Evolutionary conservation across 2,329 filamentous ascomycete species (phyloP).

Genomic region (Neopestalotiopsis sp.): DNA sequence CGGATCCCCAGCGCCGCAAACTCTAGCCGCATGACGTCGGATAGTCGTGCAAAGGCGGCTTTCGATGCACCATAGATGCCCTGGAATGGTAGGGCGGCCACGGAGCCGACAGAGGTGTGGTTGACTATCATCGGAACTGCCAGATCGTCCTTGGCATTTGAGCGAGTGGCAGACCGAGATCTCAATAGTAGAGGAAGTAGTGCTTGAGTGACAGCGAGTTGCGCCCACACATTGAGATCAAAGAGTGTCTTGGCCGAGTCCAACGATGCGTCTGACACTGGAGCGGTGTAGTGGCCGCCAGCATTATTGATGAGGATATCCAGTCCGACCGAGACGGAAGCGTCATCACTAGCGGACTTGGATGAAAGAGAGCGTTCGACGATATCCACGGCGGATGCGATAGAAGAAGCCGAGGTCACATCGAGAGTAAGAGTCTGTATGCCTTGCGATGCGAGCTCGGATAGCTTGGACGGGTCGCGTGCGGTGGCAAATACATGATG

Average conservation of each 20-base stretch:
- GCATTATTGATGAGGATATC: conserved; percentile 18
- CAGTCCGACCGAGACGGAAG: background rate
- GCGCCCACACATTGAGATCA: conserved; percentile 15
- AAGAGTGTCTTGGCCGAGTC: conserved; percentile 6
- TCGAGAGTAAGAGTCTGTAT: conserved; percentile 11
- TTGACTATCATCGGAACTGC: conserved; percentile 27
- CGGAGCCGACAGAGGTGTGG: conserved; percentile 27
- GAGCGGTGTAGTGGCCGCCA: conserved; percentile 4
- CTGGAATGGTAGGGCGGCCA: conserved; percentile 17
- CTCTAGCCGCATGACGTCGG: conserved; percentile 37
- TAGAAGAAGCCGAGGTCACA: conserved; percentile 11
- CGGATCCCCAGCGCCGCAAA: conserved; percentile 34
- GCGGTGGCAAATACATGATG: conserved; percentile 20
- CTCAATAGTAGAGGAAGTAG: conserved; percentile 8
- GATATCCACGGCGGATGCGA: background rate
- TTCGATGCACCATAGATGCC: conserved; percentile 32
- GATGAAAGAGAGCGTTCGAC: background rate
- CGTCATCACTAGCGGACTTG: background rate
- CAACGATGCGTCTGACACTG: conserved; percentile 8
- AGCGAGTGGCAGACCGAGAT: background rate
- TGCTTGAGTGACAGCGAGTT: conserved; percentile 10
- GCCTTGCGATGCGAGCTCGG: conserved; percentile 7
- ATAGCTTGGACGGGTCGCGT: conserved; percentile 14
- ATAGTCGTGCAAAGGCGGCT: conserved; percentile 32
- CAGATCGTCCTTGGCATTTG: background rate